Percentiles rank a stretch among this genome's conserved stretches.
phyloP scores from a whole-genome alignment of 2,329 filamentous ascomycete genomes.

The Fusarium circinatum region DNA sequence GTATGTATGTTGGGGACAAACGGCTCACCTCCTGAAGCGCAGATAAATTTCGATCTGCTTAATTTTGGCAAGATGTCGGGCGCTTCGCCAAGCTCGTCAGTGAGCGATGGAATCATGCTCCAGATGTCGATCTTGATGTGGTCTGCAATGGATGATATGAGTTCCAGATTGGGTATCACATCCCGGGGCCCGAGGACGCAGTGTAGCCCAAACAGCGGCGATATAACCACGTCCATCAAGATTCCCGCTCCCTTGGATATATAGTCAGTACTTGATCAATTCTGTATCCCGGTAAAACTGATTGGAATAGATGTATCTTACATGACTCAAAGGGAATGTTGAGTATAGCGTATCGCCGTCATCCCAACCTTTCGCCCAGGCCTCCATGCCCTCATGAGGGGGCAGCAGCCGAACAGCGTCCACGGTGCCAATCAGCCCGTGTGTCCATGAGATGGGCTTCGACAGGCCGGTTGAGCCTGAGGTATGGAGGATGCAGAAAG shows the following conservation, averaged over 20 bases:
- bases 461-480: constrained; percentile 56
- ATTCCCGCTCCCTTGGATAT: constrained; percentile 50
- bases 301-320: not conserved
- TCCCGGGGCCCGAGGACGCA: constrained; percentile 50
- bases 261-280: not conserved
- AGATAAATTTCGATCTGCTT: constrained; percentile 48
- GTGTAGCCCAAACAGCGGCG: constrained; percentile 48
- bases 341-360: constrained; percentile 46
- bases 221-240: constrained; percentile 54
- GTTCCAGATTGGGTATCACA: constrained; percentile 49
- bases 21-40: constrained; percentile 38
- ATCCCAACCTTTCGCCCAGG: constrained; percentile 41
- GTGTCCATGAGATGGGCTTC: constrained; percentile 51
- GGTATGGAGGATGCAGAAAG: constrained; percentile 53
- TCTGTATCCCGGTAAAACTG: accelerated
- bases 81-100: constrained; percentile 48
- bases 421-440: constrained; percentile 48
- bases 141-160: constrained; percentile 49
- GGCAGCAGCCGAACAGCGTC: constrained; percentile 52
- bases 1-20: not conserved
- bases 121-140: constrained; percentile 51
- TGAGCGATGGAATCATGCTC: constrained; percentile 51
- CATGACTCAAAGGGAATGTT: constrained; percentile 27
- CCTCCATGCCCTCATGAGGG: constrained; percentile 44
- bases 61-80: constrained; percentile 47